phyloP scores from a whole-genome alignment of 345 rosid species.

The Dipteronia dyeriana region DNA sequence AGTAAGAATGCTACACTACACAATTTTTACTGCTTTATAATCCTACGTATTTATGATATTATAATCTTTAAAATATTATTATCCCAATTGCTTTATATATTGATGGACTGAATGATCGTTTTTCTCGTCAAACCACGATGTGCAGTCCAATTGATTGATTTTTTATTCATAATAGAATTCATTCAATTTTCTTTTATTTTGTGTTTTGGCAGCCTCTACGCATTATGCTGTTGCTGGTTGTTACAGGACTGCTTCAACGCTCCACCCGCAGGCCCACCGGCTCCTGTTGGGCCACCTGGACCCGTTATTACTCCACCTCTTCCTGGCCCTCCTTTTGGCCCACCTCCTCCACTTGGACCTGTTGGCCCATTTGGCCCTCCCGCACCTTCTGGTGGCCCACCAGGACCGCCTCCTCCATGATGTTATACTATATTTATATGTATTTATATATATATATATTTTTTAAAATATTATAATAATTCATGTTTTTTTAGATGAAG shows the following conservation, averaged over 20 bases:
- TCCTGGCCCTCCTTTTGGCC: slow-evolving; percentile 10
- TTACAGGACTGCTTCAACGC: slow-evolving; percentile 35
- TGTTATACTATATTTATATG: background rate
- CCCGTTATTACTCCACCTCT: slow-evolving; percentile 8
- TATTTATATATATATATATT: no score
- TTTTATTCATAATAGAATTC: no score
- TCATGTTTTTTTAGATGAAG: no score
- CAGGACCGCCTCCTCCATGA: slow-evolving; percentile 21
- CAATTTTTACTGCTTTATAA: background rate
- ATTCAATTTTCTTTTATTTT: no score
- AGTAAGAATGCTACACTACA: background rate
- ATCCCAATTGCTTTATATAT: background rate
- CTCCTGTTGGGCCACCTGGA: background rate
- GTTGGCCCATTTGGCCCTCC: slow-evolving; percentile 3
- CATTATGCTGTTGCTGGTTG: slow-evolving; percentile 41
- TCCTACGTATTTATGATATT: background rate
- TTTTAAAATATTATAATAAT: no score
- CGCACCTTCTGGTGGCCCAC: slow-evolving; percentile 2
- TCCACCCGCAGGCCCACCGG: slow-evolving; percentile 20
- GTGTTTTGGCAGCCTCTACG: slow-evolving; percentile 26
- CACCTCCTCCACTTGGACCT: slow-evolving; percentile 16
- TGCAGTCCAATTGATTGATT: no score
- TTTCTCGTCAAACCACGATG: no score
- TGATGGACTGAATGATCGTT: no score
- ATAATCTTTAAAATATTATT: no score